Evolutionary conservation across 192 early-diverging fungal species (phyloP), one percentile per base, ranked within the genome.

Genomic region (Backusella morwellensis): DNA sequence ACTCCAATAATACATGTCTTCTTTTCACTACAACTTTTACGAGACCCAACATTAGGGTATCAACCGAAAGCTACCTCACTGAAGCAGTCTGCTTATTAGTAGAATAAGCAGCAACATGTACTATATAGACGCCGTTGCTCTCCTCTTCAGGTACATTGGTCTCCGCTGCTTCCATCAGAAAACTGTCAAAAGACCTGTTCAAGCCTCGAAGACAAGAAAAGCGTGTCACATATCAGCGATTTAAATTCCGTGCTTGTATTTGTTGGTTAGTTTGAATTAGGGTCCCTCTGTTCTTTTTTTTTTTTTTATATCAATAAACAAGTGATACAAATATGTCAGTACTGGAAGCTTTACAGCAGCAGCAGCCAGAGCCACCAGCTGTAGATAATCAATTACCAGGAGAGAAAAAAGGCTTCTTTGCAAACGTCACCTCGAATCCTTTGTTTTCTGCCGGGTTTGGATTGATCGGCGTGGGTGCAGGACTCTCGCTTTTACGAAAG

Each of bases 381-480:
- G 9, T 63, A 63, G 56, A 63, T 63, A 63, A 4, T 12, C 21
- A 63, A 63, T 63, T 12, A 3, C 26, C 56, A 11, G 9, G 29
- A 29, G 29, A 38, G 15, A 56, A 75, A 14, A 26, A 36, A 0
- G 78, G 83, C 2, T 68, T 85, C 12, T 73, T 84, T 41, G 74
- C 66, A 9, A 73, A 4, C 4, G 66, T 88, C 50, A 83, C 89
- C 14, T 87, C 87, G 41, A 98, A 98, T 74, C 97, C 97, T 29
- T 95, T 95, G 75, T 98, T 98, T 76, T 95, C 97, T 11, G 97
- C 96, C 4, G 97, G 97, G 15, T 94, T 96, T 59, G 97, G 97
- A 6, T 87, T 98, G 17, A 88, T 98, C 59, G 97, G 95, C 52
- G 90, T 98, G 1, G 93, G 93, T 21, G 94, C 95, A 5, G 92